Evolutionary conservation across 208 protist species (phyloP).

Genomic region (Leptomonas pyrrhocoris): DNA sequence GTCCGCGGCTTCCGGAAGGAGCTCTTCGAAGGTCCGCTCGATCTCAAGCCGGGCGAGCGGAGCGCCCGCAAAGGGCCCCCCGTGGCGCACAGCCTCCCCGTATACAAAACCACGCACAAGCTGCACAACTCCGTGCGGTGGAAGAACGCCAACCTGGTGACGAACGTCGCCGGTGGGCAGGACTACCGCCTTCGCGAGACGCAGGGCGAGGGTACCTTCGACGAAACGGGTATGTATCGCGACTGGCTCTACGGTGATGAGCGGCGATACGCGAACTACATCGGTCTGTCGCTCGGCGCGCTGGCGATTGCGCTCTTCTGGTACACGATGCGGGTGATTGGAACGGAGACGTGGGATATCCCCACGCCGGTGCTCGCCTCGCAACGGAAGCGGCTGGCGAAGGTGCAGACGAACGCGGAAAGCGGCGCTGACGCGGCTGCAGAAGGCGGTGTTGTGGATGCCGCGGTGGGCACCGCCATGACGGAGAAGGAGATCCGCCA

Average conservation of each 20-base stretch:
- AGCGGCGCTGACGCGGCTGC: constrained; percentile 22
- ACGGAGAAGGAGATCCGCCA: constrained; percentile 36
- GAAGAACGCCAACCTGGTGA: constrained; percentile 87
- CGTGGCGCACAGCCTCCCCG: constrained; percentile 82
- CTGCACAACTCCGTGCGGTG: constrained; percentile 81
- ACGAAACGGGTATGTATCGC: constrained; percentile 88
- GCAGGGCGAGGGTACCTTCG: constrained; percentile 81
- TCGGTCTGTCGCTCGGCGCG: constrained; percentile 55
- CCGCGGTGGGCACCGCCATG: constrained; percentile 14
- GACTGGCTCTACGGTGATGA: constrained; percentile 92
- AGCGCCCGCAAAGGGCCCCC: constrained; percentile 78
- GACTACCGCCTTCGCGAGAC: constrained; percentile 86
- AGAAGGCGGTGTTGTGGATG: constrained; percentile 2
- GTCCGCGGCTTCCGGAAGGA: constrained; percentile 73
- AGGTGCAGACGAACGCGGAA: constrained; percentile 10
- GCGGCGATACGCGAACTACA: constrained; percentile 87
- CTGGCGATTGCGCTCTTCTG: constrained; percentile 75
- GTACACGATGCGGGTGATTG: constrained; percentile 85
- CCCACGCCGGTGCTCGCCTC: constrained; percentile 77
- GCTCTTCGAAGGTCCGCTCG: constrained; percentile 83
- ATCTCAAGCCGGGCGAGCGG: constrained; percentile 77
- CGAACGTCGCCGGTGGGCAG: constrained; percentile 82
- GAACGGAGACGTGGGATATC: constrained; percentile 87
- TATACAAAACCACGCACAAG: constrained; percentile 90
- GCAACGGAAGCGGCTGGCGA: constrained; percentile 61